These are phyloP conservation scores for Aphanoascus verrucosus DNA, from an alignment of 2,329 filamentous ascomycete genomes.

Conservation along the genomic window DNA sequence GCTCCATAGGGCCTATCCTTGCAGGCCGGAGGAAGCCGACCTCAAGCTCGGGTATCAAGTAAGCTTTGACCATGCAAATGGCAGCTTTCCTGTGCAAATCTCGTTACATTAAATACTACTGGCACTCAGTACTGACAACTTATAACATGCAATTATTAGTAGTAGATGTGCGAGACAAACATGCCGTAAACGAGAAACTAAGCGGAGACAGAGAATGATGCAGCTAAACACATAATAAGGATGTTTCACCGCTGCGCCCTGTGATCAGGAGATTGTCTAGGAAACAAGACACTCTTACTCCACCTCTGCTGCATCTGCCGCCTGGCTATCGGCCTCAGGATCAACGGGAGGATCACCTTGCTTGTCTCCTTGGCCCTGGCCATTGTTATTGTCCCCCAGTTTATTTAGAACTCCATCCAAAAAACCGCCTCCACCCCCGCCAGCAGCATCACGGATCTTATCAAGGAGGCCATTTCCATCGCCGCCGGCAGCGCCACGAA, in stretches of 20 bases:
- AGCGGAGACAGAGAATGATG: not conserved
- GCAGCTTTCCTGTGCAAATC: no score
- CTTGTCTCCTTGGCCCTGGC: not conserved
- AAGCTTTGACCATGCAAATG: no score
- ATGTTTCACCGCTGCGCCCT: no score
- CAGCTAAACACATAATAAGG: no score
- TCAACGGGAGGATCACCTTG: not conserved
- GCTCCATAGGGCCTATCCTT: no score
- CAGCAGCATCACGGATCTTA: not conserved
- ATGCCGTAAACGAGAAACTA: not conserved
- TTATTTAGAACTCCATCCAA: not conserved
- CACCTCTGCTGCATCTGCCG: constrained; percentile 6
- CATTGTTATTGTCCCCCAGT: not conserved
- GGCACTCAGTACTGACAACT: no score
- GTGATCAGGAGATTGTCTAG: no score
- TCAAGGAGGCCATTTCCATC: not conserved
- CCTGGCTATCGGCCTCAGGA: not conserved
- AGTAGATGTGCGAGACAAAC: no score
- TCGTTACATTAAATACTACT: no score
- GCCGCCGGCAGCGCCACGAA: not conserved
- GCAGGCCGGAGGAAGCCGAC: no score
- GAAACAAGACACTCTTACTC: not conserved
- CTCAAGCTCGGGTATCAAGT: no score
- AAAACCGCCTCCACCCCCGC: not conserved
- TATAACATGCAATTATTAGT: no score